Percentiles rank a stretch among this genome's conserved stretches.
Evolutionary conservation across 169 alveolate genomes (phyloP).

Genomic region (Eimeria tenella): DNA sequence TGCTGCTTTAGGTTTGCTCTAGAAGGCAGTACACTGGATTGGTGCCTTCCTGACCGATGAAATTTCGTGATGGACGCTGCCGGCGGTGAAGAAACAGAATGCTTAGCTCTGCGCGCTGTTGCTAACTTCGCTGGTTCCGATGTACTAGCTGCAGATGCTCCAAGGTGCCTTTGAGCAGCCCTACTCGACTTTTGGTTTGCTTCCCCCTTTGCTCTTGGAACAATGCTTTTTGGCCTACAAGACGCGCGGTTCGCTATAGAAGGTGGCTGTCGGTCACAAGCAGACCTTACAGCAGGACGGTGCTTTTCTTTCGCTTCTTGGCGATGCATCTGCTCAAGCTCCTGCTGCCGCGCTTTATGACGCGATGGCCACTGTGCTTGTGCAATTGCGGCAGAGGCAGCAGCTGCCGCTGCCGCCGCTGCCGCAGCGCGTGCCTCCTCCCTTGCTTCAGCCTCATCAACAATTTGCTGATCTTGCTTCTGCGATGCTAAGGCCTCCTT

Average conservation of each 20-base stretch:
- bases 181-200: not conserved
- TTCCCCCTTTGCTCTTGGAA: not conserved
- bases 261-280: not conserved
- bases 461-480: conserved; percentile 11
- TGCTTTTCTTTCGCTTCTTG: conserved; percentile 21
- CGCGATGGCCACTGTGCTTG: conserved; percentile 71
- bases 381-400: conserved; percentile 68
- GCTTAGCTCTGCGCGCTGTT: not conserved
- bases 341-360: conserved; percentile 38
- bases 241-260: not conserved
- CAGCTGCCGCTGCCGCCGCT: conserved; percentile 61
- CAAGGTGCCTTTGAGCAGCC: not conserved
- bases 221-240: not conserved
- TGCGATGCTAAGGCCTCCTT: conserved; percentile 52
- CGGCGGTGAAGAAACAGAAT: not conserved
- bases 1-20: not conserved
- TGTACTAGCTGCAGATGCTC: not conserved
- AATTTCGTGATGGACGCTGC: not conserved
- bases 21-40: not conserved
- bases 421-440: conserved; percentile 50
- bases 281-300: not conserved
- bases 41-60: conserved; percentile 1
- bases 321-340: conserved; percentile 48
- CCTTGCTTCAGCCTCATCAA: conserved; percentile 29
- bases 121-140: not conserved